Evolutionary conservation across 2,329 filamentous ascomycete species (phyloP), one percentile per base, ranked within the genome.

Genomic region (Aulographum hederae): DNA sequence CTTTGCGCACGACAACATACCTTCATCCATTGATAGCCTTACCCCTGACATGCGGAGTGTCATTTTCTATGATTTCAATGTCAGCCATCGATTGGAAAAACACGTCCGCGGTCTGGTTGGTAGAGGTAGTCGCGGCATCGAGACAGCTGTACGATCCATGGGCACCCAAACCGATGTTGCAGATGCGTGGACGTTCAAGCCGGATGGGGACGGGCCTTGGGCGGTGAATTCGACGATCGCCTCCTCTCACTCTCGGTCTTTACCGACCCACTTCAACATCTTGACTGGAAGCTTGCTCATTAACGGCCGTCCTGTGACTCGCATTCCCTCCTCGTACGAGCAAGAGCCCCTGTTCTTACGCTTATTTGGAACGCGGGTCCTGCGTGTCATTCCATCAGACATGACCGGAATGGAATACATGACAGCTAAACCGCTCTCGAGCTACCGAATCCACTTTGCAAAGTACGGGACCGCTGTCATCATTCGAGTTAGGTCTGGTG

Each of bases 331-430:
- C 54, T 1, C 50, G 63, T 2, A 63, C 68, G 27, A 58, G 56
- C 13, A 43, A 63, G 52, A 59, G 1, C 30, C 38, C 10, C 44
- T 48, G 2, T 51, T 74, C 5, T 44, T 48, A 4, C 52, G 60
- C 3, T 52, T 78, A 0, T 74, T 78, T 40, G 64, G 64, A 0
- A 47, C 59, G 2, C 58, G 64, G 11, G 53, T 54, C 17, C 54
- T 74, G 0, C 54, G 60, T 1, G 65, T 62, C 0, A 65, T 47
- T 14, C 63, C 70, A 0, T 76, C 72, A 0, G 34, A 38, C 0
- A 36, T 68, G 0, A 45, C 42, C 0, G 68, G 65, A 0, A 72
- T 77, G 63, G 57, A 56, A 1, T 64, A 71, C 34, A 50, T 52
- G 20, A 43, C 65, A 4, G 52, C 52, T 33, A 34, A 46, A 45